These are phyloP conservation scores for Cadophora luteo-olivacea DNA, from an alignment of 2,329 filamentous ascomycete genomes.

Conservation along the genomic window DNA sequence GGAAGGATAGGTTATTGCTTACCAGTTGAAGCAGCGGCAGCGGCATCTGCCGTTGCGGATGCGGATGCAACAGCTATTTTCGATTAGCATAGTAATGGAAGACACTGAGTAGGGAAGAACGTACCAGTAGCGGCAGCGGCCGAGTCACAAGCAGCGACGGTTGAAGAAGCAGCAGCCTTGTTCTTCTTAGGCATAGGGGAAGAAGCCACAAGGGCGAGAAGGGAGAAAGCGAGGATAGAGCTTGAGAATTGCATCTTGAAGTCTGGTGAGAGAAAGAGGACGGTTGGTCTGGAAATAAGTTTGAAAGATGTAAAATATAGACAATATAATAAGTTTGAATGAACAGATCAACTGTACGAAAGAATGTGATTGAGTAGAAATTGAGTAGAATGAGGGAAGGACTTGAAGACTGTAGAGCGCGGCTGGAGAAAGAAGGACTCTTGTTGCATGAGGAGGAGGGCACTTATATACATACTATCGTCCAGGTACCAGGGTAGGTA, in stretches of 20 bases:
- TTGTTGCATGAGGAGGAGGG: conserved; percentile 4
- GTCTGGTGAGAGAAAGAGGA: conserved; percentile 9
- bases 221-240: conserved; percentile 38
- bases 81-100: background rate
- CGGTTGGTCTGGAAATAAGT: background rate
- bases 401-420: conserved; percentile 34
- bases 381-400: conserved; percentile 21
- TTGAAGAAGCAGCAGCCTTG: conserved; percentile 17
- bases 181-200: conserved; percentile 42
- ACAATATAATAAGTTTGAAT: conserved; percentile 34
- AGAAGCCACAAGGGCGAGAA: conserved; percentile 41
- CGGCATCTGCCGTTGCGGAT: background rate
- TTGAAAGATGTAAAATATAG: conserved; percentile 26
- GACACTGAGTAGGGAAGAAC: background rate
- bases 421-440: conserved; percentile 31
- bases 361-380: conserved; percentile 30
- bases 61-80: background rate
- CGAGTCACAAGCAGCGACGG: background rate
- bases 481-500: background rate
- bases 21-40: background rate
- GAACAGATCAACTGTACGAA: conserved; percentile 41
- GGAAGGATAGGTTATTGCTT: background rate
- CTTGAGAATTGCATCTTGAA: conserved; percentile 47
- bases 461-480: conserved; percentile 22
- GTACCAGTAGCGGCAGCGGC: conserved; percentile 19